A percentile compares a stretch with the other conserved stretches of the same genome.
Conservation (phyloP, 1,284 basidiomycete genomes). For the Lentinus polychrous region DNA sequence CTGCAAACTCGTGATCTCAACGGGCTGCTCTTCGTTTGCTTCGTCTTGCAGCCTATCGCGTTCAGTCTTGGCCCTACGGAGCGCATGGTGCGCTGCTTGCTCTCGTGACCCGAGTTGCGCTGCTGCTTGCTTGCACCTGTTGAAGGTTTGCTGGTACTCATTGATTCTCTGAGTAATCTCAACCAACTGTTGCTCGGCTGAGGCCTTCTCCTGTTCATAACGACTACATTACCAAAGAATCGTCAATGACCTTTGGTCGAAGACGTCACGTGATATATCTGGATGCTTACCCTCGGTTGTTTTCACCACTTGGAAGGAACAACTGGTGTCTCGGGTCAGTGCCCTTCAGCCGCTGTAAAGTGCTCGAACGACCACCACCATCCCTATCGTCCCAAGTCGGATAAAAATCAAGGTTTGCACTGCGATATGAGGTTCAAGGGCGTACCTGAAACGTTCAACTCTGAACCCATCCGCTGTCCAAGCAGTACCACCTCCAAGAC, state of each 20-base stretch:
- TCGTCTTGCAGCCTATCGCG: conserved; percentile 46
- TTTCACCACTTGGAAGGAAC: conserved; percentile 33
- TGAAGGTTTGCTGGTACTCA: background rate
- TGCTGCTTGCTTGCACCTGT: background rate
- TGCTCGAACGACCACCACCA: conserved; percentile 48
- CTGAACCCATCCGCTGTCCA: conserved; percentile 56
- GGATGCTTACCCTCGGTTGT: background rate
- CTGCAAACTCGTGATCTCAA: conserved; percentile 61
- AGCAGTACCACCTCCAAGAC: conserved; percentile 42
- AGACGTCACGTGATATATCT: background rate
- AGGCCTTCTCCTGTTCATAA: background rate
- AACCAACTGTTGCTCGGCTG: background rate
- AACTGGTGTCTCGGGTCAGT: conserved; percentile 41
- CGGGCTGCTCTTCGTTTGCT: conserved; percentile 69
- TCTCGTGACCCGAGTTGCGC: background rate
- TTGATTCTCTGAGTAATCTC: background rate
- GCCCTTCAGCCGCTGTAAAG: conserved; percentile 29
- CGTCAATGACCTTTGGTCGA: background rate
- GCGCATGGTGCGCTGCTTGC: background rate
- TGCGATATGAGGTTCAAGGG: no score
- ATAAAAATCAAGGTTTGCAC: conserved; percentile 1
- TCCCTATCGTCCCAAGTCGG: conserved; percentile 35
- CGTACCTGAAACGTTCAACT: conserved; percentile 58
- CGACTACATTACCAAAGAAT: background rate
- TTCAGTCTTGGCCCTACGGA: conserved; percentile 20